Conservation (phyloP, 805 yeast genomes). For the Ogataea naganishii region DNA sequence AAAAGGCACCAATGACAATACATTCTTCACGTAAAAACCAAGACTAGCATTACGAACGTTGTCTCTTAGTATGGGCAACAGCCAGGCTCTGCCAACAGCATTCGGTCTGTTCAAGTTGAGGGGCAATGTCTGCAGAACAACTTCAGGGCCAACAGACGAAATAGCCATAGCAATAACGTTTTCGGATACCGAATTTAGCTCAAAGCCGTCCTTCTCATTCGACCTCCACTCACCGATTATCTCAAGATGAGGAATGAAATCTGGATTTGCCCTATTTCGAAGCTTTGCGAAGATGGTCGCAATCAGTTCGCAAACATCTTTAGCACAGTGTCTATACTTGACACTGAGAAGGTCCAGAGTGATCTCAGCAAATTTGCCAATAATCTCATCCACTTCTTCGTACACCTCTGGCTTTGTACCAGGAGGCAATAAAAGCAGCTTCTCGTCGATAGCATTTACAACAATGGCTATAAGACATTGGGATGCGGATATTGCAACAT, state of each 20-base stretch:
- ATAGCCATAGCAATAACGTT: conserved; percentile 73
- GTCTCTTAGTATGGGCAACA: conserved; percentile 85
- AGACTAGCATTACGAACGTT: conserved; percentile 67
- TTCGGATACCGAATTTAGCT: conserved; percentile 69
- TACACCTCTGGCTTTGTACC: conserved; percentile 38
- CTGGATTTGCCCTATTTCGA: conserved; percentile 61
- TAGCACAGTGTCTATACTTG: conserved; percentile 67
- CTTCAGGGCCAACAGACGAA: conserved; percentile 78
- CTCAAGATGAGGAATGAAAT: conserved; percentile 54
- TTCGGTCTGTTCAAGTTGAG: conserved; percentile 59
- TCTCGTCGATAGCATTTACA: conserved; percentile 57
- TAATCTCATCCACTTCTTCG: conserved; percentile 46
- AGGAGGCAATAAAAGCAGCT: conserved; percentile 45
- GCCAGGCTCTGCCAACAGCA: conserved; percentile 89
- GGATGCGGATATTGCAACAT: conserved; percentile 65
- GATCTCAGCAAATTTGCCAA: conserved; percentile 43
- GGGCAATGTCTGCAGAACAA: conserved; percentile 67
- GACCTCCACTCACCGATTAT: conserved; percentile 84
- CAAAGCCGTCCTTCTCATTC: conserved; percentile 60
- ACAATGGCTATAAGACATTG: conserved; percentile 79
- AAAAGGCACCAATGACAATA: conserved; percentile 56
- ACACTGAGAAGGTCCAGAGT: conserved; percentile 54
- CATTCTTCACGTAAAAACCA: conserved; percentile 48
- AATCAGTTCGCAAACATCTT: conserved; percentile 62
- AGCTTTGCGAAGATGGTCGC: conserved; percentile 55